Evolutionary conservation across 192 early-diverging fungal genomes (phyloP), one percentile per base, ranked within the genome.

Genomic region (Rhizoclosmatium globosum): DNA sequence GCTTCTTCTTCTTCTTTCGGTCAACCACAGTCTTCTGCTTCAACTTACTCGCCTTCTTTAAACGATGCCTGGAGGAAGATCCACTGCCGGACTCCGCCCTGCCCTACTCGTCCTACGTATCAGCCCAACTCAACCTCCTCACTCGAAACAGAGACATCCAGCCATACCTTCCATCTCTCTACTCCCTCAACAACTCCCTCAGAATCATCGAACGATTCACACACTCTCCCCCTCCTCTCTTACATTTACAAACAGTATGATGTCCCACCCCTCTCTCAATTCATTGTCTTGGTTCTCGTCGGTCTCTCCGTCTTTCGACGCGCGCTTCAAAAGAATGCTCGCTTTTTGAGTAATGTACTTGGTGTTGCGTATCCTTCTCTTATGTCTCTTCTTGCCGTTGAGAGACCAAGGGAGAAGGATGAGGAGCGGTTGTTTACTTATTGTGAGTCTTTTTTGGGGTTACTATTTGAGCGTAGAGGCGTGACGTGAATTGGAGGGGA

Each of bases 361-460:
- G 88, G 85, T 23, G 84, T 83, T 4, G 57, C 85, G 3, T 85
- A 81, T 64, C 88, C 88, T 21, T 79, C 79, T 1, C 85, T 83
- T 46, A 62, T 57, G 75, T 81, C 81, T 45, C 47, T 89, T 21
- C 68, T 71, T 39, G 88, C 85, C 6, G 74, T 89, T 23, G 88
- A 89, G 71, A 57, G 82, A 42, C 88, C 88, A 23, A 47, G 77
- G n/a, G 43, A 71, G 4, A 79, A 87, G 60, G 85, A 87, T 62
- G 67, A 68, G 42, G 88, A 89, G 74, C 41, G 84, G 64, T 84
- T 86, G 84, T 66, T 87, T 68, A 89, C 88, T 43, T 89, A 89
- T 61, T 89, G 88, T 89, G 79, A 79, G 86, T 82, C 3, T 57
- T 38, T 47, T 46, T 21, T 44, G 42, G 23, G 17, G 39, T 17